Evolutionary conservation across 352 stramenopile species (phyloP).

Genomic region (Pythium apleroticum): DNA sequence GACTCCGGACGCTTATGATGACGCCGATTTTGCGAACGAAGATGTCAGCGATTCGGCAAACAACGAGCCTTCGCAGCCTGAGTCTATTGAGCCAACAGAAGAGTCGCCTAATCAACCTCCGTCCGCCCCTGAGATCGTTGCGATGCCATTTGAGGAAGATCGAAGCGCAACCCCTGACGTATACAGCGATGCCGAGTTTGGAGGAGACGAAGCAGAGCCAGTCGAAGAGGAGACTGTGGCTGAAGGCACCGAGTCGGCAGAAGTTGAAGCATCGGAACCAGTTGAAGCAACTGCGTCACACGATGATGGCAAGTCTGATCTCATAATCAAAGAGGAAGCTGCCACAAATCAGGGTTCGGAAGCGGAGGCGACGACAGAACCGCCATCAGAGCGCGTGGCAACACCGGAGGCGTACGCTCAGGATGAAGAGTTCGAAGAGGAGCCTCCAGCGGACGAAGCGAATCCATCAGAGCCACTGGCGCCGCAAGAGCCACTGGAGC

Average conservation of each 20-base stretch:
- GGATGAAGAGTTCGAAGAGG: slow-evolving; percentile 6
- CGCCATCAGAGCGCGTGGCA: neutral
- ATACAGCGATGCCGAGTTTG: slow-evolving; percentile 12
- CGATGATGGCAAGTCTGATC: neutral
- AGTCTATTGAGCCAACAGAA: too few species aligned
- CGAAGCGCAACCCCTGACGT: neutral
- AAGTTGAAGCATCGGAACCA: neutral
- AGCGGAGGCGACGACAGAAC: neutral
- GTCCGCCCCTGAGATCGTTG: neutral
- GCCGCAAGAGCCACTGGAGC: neutral
- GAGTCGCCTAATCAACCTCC: neutral
- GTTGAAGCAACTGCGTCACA: neutral
- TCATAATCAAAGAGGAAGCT: neutral
- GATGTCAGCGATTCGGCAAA: neutral
- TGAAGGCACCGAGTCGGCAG: neutral
- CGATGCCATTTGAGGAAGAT: neutral
- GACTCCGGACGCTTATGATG: slow-evolving; percentile 1
- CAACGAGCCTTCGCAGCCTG: neutral
- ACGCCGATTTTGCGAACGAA: slow-evolving; percentile 4
- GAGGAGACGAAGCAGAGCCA: neutral
- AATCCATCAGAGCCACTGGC: neutral
- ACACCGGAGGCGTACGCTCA: slow-evolving; percentile 8
- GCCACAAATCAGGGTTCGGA: neutral
- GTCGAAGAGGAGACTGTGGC: neutral
- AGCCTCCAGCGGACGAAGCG: neutral